A percentile compares a stretch with the other conserved stretches of the same genome.
phyloP scores from a whole-genome alignment of 345 rosid genomes.

The Linum trigynum region DNA sequence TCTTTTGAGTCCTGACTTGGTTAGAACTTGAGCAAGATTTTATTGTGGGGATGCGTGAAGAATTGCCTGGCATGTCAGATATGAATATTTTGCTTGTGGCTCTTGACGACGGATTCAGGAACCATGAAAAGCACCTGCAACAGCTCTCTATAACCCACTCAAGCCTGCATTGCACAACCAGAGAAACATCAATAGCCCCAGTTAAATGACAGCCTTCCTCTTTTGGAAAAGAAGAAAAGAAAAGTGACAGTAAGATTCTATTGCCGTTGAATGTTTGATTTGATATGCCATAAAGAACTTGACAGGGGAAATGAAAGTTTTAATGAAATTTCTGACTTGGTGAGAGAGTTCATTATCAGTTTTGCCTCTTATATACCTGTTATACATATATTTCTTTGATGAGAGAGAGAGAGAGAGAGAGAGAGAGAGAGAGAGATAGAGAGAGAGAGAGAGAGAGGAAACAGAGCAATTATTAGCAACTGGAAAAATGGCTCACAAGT shows the following conservation, averaged over 20 bases:
- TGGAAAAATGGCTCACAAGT: background rate
- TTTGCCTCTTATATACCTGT: background rate
- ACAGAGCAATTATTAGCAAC: background rate
- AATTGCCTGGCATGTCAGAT: background rate
- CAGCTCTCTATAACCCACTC: slow-evolving; percentile 36
- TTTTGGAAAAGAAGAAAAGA: background rate
- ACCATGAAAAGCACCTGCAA: slow-evolving; percentile 27
- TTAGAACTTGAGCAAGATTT: background rate
- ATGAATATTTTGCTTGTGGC: background rate
- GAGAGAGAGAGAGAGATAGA: too few species aligned
- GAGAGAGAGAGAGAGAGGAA: too few species aligned
- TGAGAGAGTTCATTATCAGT: background rate
- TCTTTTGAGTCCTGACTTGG: background rate
- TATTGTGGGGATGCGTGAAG: background rate
- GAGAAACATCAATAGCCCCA: background rate
- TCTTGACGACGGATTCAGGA: background rate
- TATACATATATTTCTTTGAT: too few species aligned
- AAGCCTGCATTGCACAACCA: slow-evolving; percentile 22
- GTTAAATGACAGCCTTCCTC: too few species aligned
- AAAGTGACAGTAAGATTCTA: background rate
- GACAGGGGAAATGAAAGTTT: background rate
- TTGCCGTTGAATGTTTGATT: slow-evolving; percentile 27
- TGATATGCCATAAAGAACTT: too few species aligned
- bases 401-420: too few species aligned
- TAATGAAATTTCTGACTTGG: background rate